Evolutionary conservation across 306 rosid genomes (phyloP), one percentile per base, ranked within the genome.

Genomic region (Sindora glabra): DNA sequence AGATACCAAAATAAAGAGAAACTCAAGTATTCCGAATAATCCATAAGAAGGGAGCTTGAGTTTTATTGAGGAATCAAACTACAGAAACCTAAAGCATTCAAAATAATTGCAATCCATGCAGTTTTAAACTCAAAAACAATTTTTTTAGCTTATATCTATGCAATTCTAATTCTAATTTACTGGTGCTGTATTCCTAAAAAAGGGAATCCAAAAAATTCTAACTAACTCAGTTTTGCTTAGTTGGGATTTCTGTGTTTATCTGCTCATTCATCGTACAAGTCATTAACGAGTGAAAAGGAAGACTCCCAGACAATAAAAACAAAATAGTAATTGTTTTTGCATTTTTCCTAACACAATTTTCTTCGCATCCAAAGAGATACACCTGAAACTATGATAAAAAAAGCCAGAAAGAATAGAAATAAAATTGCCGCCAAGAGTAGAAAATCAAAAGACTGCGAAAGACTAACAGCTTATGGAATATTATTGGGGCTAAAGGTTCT

Each of bases 51-150:
- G 57, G 32, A 33, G 50, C 50, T 29, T 58, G 75, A 63, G n/a
- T n/a, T 77, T 62, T 57, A 6, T 4, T 1, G 65, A 57, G 56
- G 75, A 58, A 49, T 33, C 52, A 63, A 72, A 32, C 78, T 77
- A 75, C 74, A 76, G 60, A 46, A 54, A 55, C 13, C 15, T 47
- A 3, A 50, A 51, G 16, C 11, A 62, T 54, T 25, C 17, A 37
- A 13, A 40, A 15, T 34, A 39, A 48, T 23, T 30, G 22, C 33
- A 59, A 41, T 37, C 47, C 19, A 21, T 22, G 37, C 6, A 47
- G 46, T 13, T 25, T 52, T 10, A 33, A 7, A 39, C 48, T 25
- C 15, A 39, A 26, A 8, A 14, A 18, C 16, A 36, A 10, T 3
- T 48, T 51, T n/a, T 3, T 8, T n/a, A n/a, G n/a, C n/a, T n/a